Evolutionary conservation across 208 protist species (phyloP), one percentile per base, ranked within the genome.

Genomic region (Crithidia mellificae): DNA sequence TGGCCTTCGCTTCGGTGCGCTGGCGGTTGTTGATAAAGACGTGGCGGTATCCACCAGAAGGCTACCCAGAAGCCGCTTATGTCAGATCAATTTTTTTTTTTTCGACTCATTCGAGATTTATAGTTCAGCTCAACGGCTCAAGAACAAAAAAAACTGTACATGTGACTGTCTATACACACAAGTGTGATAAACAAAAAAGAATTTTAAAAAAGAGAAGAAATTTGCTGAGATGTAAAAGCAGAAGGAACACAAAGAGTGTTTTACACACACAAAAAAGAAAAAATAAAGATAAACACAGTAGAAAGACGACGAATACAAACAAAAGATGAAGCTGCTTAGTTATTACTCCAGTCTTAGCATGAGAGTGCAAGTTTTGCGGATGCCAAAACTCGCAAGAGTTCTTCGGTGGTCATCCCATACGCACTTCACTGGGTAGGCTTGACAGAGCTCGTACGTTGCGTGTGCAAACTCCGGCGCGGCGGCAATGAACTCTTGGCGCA

Each of bases 311-410:
- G n/a, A n/a, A n/a, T n/a, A n/a, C n/a, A n/a, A n/a, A n/a, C n/a
- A n/a, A n/a, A n/a, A n/a, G n/a, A n/a, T n/a, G n/a, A n/a, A n/a
- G n/a, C n/a, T n/a, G n/a, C n/a, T n/a, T n/a, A n/a, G n/a, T 41
- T 68, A 74, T 49, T 68, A 76, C 53, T 72, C 66, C 43, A 53
- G 22, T 20, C 73, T 72, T 29, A 82, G 51, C 70, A 82, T 82
- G 12, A 97, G 74, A 15, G 85, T 87, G 53, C 85, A 91, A 11
- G 46, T 92, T 29, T 68, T 73, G n/a, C 72, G 43, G 19, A 97
- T 46, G 20, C 83, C 87, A 0, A 87, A 47, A 39, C 83, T 83
- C 20, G 32, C 62, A 17, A 97, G 66, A 2, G 93, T 95, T 20
- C 83, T 47, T 5, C 49, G 63, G 71, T 94, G 74, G 25, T 95